Evolutionary conservation across 495 filamentous ascomycete species (phyloP).

Genomic region (Aspergillus steynii): DNA sequence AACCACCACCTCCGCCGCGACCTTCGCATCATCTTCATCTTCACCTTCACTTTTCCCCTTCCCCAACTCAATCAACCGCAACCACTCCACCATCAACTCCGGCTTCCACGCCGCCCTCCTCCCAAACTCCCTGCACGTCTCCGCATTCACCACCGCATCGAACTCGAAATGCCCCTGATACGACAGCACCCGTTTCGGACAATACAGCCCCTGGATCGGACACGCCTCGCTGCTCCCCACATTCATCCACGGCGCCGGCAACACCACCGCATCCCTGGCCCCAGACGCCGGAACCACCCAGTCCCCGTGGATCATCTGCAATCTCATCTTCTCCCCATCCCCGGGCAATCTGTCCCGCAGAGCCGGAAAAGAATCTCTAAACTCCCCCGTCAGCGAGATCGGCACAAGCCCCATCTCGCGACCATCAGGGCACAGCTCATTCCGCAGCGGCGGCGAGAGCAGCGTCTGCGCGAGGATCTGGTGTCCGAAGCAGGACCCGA

Average conservation of each 20-base stretch:
- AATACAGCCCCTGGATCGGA: conserved; percentile 43
- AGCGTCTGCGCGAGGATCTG: conserved; percentile 46
- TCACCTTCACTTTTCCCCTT: conserved; percentile 17
- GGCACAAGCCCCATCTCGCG: conserved; percentile 42
- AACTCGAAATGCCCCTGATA: conserved; percentile 49
- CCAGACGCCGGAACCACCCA: conserved; percentile 11
- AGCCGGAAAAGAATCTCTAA: conserved; percentile 31
- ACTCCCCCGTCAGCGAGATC: conserved; percentile 30
- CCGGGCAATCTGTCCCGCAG: too few relatives aligned
- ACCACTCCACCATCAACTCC: conserved; percentile 17
- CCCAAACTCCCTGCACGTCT: conserved; percentile 36
- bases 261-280: background rate
- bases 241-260: conserved; percentile 34
- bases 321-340: background rate
- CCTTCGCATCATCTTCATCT: conserved; percentile 35
- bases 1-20: conserved; percentile 40
- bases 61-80: conserved; percentile 28
- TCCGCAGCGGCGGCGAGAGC: conserved; percentile 28
- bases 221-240: conserved; percentile 35
- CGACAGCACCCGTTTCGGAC: conserved; percentile 34
- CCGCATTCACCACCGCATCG: conserved; percentile 38
- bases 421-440: conserved; percentile 27
- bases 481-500: conserved; percentile 53
- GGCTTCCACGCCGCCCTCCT: conserved; percentile 28
- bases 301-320: conserved; percentile 28